Evolutionary conservation across 208 protist species (phyloP), one percentile per base, ranked within the genome.

Genomic region (Leishmania gerbilli): DNA sequence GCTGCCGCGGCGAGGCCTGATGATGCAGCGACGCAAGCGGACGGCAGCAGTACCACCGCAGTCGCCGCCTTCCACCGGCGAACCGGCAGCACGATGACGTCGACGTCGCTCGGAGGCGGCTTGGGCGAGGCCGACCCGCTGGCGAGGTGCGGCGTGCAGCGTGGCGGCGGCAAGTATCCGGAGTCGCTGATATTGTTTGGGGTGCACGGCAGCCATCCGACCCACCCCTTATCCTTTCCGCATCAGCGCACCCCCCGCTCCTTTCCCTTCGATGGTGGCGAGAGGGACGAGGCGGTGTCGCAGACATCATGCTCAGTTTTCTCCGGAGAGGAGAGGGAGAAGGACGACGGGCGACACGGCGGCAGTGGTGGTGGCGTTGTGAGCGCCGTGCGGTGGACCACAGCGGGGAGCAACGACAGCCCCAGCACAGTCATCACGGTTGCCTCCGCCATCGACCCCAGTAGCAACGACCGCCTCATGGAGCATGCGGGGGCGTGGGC

Each of bases 171-270:
- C 76, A 78, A 82, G 60, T 72, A 37, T 21, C 68, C 79, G 1
- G 77, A 80, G 74, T 37, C 79, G 1, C 67, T 64, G 15, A 72
- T 77, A 17, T 34, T 74, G 19, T 19, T 71, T 5, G 56, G 58
- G 13, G 5, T 53, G 60, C 81, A 42, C 15, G 65, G 69, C 47
- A 65, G 62, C n/a, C 68, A 77, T 37, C 76, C 74, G 76, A 40
- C 76, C 71, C 74, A 71, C 71, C 4, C 34, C 81, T 77, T 68
- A 17, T 64, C 76, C 76, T 77, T 80, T 7, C 69, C 76, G 1
- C 81, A 69, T 74, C 56, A 31, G n/a, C 34, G n/a, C 49, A 34
- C 47, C 3, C 3, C 58, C 21, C 21, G 34, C 60, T 51, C 76
- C 9, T 5, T 58, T 7, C 15, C 49, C 65, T 69, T 71, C 37